These are phyloP conservation scores for Bjerkandera adusta DNA, from an alignment of 1,284 basidiomycete genomes.

Conservation along the genomic window DNA sequence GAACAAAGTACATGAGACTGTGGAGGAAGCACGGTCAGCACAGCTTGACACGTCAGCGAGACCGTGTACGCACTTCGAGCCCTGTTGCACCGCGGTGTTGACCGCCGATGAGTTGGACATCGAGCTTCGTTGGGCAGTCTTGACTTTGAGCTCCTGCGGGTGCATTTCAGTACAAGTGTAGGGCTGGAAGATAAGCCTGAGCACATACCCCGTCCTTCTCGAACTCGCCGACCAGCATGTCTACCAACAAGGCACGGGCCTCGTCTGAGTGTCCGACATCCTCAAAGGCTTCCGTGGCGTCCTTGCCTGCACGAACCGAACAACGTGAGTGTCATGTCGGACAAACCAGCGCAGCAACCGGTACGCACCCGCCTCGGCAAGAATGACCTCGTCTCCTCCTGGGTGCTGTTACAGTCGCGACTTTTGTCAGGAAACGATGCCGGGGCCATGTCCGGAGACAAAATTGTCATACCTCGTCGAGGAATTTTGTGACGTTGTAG, in stretches of 20 bases:
- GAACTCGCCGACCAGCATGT: slow-evolving; percentile 78
- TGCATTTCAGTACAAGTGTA: slow-evolving; percentile 5
- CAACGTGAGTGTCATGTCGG: slow-evolving; percentile 7
- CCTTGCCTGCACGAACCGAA: slow-evolving; percentile 57
- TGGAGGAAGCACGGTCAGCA: slow-evolving; percentile 15
- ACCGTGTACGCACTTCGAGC: slow-evolving; percentile 58
- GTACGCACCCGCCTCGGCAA: slow-evolving; percentile 87
- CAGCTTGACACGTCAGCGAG: slow-evolving; percentile 3
- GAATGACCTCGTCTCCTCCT: slow-evolving; percentile 95
- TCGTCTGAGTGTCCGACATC: slow-evolving; percentile 99
- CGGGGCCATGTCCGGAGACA: slow-evolving; percentile 14
- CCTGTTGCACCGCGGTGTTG: slow-evolving; percentile 56
- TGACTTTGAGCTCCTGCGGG: slow-evolving; percentile 45
- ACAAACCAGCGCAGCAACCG: slow-evolving; percentile 12
- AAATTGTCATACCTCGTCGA: slow-evolving; percentile 95
- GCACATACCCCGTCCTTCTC: slow-evolving; percentile 63
- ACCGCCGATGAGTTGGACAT: slow-evolving; percentile 32
- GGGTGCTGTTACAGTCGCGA: slow-evolving; percentile 66
- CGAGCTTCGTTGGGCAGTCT: slow-evolving; percentile 36
- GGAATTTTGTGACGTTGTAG: slow-evolving; percentile 92
- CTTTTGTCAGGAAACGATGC: background rate
- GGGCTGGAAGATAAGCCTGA: background rate
- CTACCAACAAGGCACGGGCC: slow-evolving; percentile 84
- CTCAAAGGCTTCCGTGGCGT: slow-evolving; percentile 98
- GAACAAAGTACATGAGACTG: slow-evolving; percentile 78